phyloP scores from a whole-genome alignment of 1,284 basidiomycete genomes.

The Porodaedalea pini region DNA sequence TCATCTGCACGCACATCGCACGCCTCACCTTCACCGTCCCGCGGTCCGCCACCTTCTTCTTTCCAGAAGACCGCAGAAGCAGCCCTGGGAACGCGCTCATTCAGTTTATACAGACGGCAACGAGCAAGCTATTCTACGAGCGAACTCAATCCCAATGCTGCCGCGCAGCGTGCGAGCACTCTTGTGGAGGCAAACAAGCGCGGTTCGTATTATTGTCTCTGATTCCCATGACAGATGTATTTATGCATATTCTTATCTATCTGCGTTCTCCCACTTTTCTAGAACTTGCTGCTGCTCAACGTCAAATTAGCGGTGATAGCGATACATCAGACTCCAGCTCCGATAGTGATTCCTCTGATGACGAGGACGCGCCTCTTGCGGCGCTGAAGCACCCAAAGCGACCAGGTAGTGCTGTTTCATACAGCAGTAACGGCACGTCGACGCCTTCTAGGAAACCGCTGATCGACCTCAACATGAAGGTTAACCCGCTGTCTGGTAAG shows the following conservation, averaged over 20 bases:
- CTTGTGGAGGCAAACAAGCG: slow-evolving; percentile 25
- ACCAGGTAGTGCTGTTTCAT: slow-evolving; percentile 43
- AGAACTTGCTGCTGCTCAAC: slow-evolving; percentile 2
- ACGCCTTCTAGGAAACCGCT: slow-evolving; percentile 41
- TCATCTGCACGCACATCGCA: slow-evolving; percentile 17
- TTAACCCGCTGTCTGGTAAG: slow-evolving; percentile 30
- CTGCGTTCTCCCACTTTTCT: not conserved
- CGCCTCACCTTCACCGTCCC: slow-evolving; percentile 22
- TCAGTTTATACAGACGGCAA: slow-evolving; percentile 20
- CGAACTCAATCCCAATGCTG: slow-evolving; percentile 36
- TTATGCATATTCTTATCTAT: slow-evolving; percentile 23
- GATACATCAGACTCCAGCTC: slow-evolving; percentile 27
- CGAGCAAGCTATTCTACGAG: slow-evolving; percentile 38
- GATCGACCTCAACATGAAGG: slow-evolving; percentile 42
- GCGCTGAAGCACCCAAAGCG: slow-evolving; percentile 38
- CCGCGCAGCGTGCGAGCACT: slow-evolving; percentile 36
- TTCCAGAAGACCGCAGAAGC: slow-evolving; percentile 30
- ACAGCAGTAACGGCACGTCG: slow-evolving; percentile 31
- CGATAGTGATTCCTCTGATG: slow-evolving; percentile 26
- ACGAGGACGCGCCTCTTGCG: slow-evolving; percentile 41
- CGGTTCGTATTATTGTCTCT: slow-evolving; percentile 7
- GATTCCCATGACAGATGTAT: not conserved
- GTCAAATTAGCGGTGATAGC: slow-evolving; percentile 9
- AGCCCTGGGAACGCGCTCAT: slow-evolving; percentile 22
- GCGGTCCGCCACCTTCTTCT: slow-evolving; percentile 24